These are phyloP conservation scores for Naegleria fowleri DNA, from an alignment of 208 protist genomes.

Conservation along the genomic window DNA sequence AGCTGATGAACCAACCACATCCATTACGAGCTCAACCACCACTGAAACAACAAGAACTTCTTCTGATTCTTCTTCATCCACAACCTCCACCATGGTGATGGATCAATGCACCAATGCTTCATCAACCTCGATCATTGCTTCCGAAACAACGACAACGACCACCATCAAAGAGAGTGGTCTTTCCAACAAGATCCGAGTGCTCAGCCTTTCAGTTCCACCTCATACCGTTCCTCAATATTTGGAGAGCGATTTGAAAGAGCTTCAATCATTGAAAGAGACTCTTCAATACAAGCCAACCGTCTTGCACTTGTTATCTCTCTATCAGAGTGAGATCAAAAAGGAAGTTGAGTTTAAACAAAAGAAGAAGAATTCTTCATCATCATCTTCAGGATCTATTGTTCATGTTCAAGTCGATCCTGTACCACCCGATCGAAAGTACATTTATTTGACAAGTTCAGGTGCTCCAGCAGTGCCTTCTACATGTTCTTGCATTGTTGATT, in stretches of 20 bases:
- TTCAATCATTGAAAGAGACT: background rate
- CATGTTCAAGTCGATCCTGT: background rate
- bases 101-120: no score
- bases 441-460: background rate
- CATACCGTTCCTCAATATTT: background rate
- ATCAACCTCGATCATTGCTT: no score
- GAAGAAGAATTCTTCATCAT: background rate
- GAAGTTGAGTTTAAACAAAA: background rate
- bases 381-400: background rate
- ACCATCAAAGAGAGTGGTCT: no score
- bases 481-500: background rate
- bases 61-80: no score
- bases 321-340: background rate
- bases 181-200: no score
- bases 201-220: background rate
- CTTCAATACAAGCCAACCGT: background rate
- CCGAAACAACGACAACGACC: no score
- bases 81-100: no score
- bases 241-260: background rate
- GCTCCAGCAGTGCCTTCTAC: background rate
- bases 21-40: no score
- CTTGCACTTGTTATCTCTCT: background rate
- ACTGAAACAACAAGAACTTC: no score
- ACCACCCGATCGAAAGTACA: background rate
- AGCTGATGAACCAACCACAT: no score